These are phyloP conservation scores for Perkinsela sp. DNA, from an alignment of 208 protist species.

Conservation along the genomic window DNA sequence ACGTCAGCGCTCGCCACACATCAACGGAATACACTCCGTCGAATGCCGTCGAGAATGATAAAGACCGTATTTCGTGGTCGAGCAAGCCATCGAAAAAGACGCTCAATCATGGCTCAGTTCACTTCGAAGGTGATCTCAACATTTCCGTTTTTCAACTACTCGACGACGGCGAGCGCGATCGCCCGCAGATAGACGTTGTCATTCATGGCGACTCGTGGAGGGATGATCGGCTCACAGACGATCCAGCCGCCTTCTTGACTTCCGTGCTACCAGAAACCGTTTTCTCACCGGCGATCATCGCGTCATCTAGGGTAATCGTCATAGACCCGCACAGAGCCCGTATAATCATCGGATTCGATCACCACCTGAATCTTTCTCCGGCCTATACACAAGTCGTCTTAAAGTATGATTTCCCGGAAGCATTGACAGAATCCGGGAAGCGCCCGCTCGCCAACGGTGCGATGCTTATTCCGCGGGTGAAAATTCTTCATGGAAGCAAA, in stretches of 20 bases:
- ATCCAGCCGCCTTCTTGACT: background rate
- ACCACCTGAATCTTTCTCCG: background rate
- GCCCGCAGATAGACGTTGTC: background rate
- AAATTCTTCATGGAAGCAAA: background rate
- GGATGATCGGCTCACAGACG: background rate
- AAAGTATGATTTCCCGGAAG: background rate
- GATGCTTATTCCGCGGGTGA: background rate
- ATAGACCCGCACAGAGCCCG: background rate
- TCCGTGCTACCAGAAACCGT: background rate
- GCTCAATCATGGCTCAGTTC: background rate
- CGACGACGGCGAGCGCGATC: background rate
- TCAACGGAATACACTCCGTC: background rate
- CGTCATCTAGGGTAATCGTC: background rate
- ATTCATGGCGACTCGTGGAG: background rate
- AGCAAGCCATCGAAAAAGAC: no score
- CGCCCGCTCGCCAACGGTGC: background rate
- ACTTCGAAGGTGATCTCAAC: background rate
- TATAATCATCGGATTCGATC: background rate
- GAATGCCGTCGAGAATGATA: no score
- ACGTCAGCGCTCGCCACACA: background rate
- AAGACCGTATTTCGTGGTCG: no score
- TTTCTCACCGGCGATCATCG: background rate
- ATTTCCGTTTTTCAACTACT: background rate
- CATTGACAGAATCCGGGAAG: background rate
- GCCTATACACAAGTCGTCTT: background rate